Base-by-base conservation (phyloP, 2,329 filamentous ascomycete genomes). In the Harringtonia lauricola region DNA sequence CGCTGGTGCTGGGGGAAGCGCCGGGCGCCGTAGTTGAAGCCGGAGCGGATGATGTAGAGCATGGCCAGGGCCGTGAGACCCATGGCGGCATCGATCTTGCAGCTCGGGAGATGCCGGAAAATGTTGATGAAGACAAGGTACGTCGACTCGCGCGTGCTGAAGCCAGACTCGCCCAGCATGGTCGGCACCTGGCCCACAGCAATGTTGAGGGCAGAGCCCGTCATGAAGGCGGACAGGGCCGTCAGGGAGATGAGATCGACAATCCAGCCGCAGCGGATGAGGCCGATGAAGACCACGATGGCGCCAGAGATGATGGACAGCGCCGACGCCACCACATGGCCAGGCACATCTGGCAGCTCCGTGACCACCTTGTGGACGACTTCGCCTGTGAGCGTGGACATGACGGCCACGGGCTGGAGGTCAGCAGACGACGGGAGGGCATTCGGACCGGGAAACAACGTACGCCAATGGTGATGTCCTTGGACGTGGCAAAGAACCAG, bases 401-500 rank as follows among this genome's bases (percentile, higher is more conserved):
- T 84, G 52, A 96, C 92, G 31, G 92, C 92, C 39, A 96, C 92
- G 28, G 51, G 51, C 81, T 87, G 50, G 12, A 9, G 15, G 30
- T 46, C 40, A 36, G 24, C 22, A 3, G 10, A 28, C 28, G n/a
- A 33, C 10, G 18, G 17, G 18, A 36, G 13, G 31, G n/a, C 21
- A 12, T 13, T 30, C 35, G 31, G 7, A 21, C 39, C 33, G 42
- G 50, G 51, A 26, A 52, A 45, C 24, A 48, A 54, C 30, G 44
- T 44, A 86, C 83, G 15, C 90, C 90, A 45, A 96, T 96, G 10
- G 90, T 95, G 57, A 98, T 96, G 62, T 98, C 90, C 60, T 96
- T 98, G 14, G 90, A 95, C 0, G 92, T 98, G 29, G 89, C 92
- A 57, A 96, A 96, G 58, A 95, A 84, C 90, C 90, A 96, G 64